Conservation (phyloP, 176 grass and related monocot species). For the Oryza coarctata region DNA sequence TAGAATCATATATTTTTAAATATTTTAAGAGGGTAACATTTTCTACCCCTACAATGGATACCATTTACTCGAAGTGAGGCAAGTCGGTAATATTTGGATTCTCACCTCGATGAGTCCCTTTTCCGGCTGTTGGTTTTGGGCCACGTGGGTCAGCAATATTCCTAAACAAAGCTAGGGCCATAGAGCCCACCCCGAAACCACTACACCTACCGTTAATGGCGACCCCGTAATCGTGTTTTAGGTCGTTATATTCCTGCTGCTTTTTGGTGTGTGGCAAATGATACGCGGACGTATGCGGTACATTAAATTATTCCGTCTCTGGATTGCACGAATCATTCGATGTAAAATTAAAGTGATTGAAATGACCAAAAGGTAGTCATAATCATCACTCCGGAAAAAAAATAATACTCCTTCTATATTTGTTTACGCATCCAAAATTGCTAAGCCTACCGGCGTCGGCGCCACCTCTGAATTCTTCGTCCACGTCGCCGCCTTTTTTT, state of each 20-base stretch:
- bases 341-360: slow-evolving; percentile 53
- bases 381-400: slow-evolving; percentile 32
- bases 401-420: slow-evolving; percentile 14
- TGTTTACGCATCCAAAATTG: neutral
- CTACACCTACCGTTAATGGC: slow-evolving; percentile 55
- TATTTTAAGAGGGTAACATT: no score
- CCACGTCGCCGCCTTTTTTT: neutral
- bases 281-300: slow-evolving; percentile 54
- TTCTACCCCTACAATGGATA: no score
- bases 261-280: slow-evolving; percentile 34
- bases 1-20: no score
- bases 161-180: slow-evolving; percentile 32
- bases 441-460: slow-evolving; percentile 21
- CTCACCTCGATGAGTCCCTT: neutral
- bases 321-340: slow-evolving; percentile 58
- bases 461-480: neutral
- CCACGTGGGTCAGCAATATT: slow-evolving; percentile 28
- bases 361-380: slow-evolving; percentile 61
- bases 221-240: slow-evolving; percentile 58
- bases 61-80: neutral
- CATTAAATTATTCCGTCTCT: slow-evolving; percentile 43
- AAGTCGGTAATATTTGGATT: slow-evolving; percentile 5
- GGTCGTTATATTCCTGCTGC: slow-evolving; percentile 45
- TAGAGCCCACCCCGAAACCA: slow-evolving; percentile 43
- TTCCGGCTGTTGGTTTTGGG: neutral